Evolutionary conservation across 2,329 filamentous ascomycete species (phyloP).

Genomic region (Huntiella moniliformis): DNA sequence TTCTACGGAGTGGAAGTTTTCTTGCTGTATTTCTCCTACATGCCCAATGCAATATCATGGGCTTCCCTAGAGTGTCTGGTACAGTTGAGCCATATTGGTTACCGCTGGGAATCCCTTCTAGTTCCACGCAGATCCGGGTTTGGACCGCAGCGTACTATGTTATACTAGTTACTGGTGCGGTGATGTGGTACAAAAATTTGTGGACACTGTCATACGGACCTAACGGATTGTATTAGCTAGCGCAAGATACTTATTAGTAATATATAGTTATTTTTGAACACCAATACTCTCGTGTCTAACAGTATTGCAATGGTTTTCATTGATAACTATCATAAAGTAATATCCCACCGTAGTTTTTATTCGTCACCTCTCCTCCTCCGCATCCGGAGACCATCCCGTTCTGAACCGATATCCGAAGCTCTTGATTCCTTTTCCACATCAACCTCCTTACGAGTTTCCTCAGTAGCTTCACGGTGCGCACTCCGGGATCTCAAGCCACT

Average conservation of each 20-base stretch:
- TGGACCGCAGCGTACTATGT: slow-evolving; percentile 71
- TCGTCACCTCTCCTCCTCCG: slow-evolving; percentile 20
- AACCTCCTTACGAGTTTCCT: slow-evolving; percentile 17
- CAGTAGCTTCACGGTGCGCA: neutral
- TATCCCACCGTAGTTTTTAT: slow-evolving; percentile 1
- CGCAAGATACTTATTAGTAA: too few relatives aligned
- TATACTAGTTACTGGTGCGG: slow-evolving; percentile 51
- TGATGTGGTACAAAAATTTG: slow-evolving; percentile 51
- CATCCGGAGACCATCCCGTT: slow-evolving; percentile 19
- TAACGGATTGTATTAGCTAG: slow-evolving; percentile 5
- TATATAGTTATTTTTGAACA: too few relatives aligned
- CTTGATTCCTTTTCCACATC: slow-evolving; percentile 33
- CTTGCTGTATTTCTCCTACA: slow-evolving; percentile 60
- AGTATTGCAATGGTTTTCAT: too few relatives aligned
- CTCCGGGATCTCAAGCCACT: slow-evolving; percentile 22
- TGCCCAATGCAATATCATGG: slow-evolving; percentile 82
- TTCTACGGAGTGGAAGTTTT: slow-evolving; percentile 66
- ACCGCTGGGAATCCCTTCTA: slow-evolving; percentile 14
- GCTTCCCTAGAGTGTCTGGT: slow-evolving; percentile 73
- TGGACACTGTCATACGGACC: slow-evolving; percentile 50
- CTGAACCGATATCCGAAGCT: slow-evolving; percentile 6
- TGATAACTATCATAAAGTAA: neutral
- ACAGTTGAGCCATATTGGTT: slow-evolving; percentile 39
- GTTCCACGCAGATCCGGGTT: slow-evolving; percentile 13
- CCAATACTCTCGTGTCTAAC: too few relatives aligned